A percentile compares a stretch with the other conserved stretches of the same genome.
phyloP scores from a whole-genome alignment of 2,329 filamentous ascomycete species.

The Ceratocystis variospora region DNA sequence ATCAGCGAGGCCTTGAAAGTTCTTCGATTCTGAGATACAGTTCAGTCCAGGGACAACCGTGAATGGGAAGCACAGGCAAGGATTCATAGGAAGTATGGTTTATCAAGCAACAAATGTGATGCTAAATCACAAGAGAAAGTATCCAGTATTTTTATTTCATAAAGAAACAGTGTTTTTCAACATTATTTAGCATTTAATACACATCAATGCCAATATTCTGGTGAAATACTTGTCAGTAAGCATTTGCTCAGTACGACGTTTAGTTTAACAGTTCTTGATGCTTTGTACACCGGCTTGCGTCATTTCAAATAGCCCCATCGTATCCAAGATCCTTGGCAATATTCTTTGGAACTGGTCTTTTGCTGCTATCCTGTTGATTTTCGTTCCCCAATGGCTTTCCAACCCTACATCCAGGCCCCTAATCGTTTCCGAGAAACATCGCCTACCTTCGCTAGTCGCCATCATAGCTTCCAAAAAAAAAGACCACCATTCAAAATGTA shows the following conservation, averaged over 20 bases:
- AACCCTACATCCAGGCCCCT: not conserved
- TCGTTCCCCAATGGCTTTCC: not conserved
- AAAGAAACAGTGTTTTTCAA: not conserved
- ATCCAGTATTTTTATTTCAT: not conserved
- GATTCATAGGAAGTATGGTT: too few relatives aligned
- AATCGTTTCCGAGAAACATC: not conserved
- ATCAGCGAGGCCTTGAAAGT: constrained; percentile 8
- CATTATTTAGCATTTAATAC: not conserved
- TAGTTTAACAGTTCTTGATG: too few relatives aligned
- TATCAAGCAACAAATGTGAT: not conserved
- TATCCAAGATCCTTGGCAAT: too few relatives aligned
- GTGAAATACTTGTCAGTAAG: not conserved
- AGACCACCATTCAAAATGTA: not conserved
- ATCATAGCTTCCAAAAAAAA: not conserved
- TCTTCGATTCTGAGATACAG: not conserved
- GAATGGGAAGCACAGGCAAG: not conserved
- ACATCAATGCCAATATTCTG: not conserved
- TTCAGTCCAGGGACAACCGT: not conserved
- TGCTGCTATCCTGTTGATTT: not conserved
- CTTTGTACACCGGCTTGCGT: too few relatives aligned
- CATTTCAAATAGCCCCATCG: too few relatives aligned
- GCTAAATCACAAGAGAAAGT: not conserved
- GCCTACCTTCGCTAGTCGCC: not conserved
- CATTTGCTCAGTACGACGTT: too few relatives aligned
- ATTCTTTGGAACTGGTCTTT: too few relatives aligned